Percentiles rank a stretch among this genome's conserved stretches.
Evolutionary conservation across 1,284 basidiomycete genomes (phyloP).

Genomic region (Ceratobasidium sp.): DNA sequence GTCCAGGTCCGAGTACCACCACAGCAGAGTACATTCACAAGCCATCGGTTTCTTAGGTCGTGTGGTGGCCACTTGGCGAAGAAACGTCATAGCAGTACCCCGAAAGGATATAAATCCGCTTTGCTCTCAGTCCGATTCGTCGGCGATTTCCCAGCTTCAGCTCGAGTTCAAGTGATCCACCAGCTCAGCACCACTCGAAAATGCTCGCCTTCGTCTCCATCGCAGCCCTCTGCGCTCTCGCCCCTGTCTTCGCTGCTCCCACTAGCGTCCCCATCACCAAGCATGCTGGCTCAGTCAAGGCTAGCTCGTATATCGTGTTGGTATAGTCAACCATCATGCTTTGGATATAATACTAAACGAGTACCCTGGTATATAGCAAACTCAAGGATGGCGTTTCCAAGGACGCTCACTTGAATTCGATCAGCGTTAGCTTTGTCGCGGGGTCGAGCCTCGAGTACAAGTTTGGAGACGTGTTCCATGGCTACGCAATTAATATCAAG

Average conservation of each 20-base stretch:
- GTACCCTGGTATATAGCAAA: not conserved
- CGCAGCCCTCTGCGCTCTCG: slow-evolving; percentile 21
- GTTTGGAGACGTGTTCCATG: slow-evolving; percentile 46
- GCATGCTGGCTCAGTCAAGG: slow-evolving; percentile 18
- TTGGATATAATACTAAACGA: not conserved
- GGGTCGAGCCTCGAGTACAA: slow-evolving; percentile 32
- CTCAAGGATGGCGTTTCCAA: slow-evolving; percentile 22
- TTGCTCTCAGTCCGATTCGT: not conserved
- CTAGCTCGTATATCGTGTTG: slow-evolving; percentile 31
- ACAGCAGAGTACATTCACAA: not conserved
- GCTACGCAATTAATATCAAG: slow-evolving; percentile 44
- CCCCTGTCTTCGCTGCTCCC: slow-evolving; percentile 35
- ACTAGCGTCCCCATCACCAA: slow-evolving; percentile 30
- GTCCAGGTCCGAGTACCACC: not conserved
- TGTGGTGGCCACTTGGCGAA: not conserved
- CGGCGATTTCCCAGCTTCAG: not conserved
- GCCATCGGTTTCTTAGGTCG: not conserved
- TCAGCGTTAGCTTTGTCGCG: slow-evolving; percentile 1
- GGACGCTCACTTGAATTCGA: slow-evolving; percentile 15
- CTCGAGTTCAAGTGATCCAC: not conserved
- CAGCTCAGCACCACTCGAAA: not conserved
- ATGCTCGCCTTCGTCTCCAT: slow-evolving; percentile 27
- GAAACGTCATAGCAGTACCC: not conserved
- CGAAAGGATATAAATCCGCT: not conserved
- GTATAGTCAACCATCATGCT: not conserved